phyloP scores from a whole-genome alignment of 495 filamentous ascomycete species.

The Penicillium pulvis region DNA sequence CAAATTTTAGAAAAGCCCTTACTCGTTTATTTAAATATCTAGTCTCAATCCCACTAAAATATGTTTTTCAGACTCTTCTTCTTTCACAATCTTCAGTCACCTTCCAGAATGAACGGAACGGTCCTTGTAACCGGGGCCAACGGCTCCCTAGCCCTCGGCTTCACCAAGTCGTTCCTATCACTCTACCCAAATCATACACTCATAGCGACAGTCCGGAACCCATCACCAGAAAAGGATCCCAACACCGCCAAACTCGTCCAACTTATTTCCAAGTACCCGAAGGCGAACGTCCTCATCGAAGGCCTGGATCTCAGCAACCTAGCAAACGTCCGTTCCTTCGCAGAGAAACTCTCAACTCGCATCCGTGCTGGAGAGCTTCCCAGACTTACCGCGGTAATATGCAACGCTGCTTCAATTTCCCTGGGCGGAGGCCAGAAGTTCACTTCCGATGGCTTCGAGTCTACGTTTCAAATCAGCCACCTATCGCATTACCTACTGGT shows the following conservation, averaged over 20 bases:
- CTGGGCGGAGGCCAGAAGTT: slow-evolving; percentile 35
- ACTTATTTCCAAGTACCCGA: slow-evolving; percentile 32
- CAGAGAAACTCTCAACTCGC: slow-evolving; percentile 27
- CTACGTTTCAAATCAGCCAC: slow-evolving; percentile 47
- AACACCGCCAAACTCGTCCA: slow-evolving; percentile 45
- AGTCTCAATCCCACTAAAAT: background rate
- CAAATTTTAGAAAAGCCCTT: background rate
- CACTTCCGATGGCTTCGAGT: slow-evolving; percentile 45
- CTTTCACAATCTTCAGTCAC: too few relatives aligned
- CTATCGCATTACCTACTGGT: slow-evolving; percentile 46
- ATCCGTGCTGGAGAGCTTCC: slow-evolving; percentile 36
- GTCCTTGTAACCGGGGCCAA: slow-evolving; percentile 3
- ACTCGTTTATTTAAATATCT: background rate
- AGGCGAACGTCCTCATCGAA: slow-evolving; percentile 37
- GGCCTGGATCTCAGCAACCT: slow-evolving; percentile 44
- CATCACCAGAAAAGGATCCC: slow-evolving; percentile 33
- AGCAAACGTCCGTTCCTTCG: slow-evolving; percentile 38
- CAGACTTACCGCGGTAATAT: slow-evolving; percentile 41
- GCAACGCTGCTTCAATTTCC: slow-evolving; percentile 50
- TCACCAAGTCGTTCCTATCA: slow-evolving; percentile 40
- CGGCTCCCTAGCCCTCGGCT: slow-evolving; percentile 19
- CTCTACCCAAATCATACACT: slow-evolving; percentile 38
- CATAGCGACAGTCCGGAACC: slow-evolving; percentile 46
- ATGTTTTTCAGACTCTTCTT: too few relatives aligned
- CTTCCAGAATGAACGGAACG: background rate